Percentiles rank a stretch among this genome's conserved stretches.
phyloP scores from a whole-genome alignment of 176 grass and related monocot species.

The Raddia distichophylla region DNA sequence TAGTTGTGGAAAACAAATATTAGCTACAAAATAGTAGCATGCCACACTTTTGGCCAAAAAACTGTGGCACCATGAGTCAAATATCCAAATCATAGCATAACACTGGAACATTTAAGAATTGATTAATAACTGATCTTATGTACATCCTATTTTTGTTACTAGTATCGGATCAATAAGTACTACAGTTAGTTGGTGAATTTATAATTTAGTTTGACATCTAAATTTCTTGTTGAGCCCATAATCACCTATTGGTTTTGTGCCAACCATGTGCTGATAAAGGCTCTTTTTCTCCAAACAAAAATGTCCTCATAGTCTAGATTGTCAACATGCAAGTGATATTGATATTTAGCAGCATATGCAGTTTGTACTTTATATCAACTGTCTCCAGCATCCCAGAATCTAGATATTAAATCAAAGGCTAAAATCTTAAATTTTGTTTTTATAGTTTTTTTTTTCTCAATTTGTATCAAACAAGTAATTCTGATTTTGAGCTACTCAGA shows the following conservation, averaged over 20 bases:
- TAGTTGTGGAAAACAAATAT: too few species aligned
- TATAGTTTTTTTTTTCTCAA: neutral
- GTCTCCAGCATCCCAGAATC: constrained; percentile 6
- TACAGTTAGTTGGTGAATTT: neutral
- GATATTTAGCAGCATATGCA: constrained; percentile 16
- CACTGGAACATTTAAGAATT: neutral
- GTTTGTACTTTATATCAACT: neutral
- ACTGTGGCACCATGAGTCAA: too few species aligned
- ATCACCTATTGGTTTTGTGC: neutral
- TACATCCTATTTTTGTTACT: constrained; percentile 24
- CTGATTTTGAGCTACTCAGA: constrained; percentile 25
- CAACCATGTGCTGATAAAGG: constrained; percentile 5
- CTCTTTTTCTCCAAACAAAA: neutral
- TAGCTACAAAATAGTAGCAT: too few species aligned
- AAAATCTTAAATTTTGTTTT: constrained; percentile 1
- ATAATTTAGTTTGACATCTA: neutral
- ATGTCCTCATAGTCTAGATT: constrained; percentile 15
- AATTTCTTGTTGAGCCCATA: neutral
- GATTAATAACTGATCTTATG: constrained; percentile 18
- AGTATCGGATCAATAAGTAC: neutral
- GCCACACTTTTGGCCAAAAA: too few species aligned
- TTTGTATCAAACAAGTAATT: constrained; percentile 6
- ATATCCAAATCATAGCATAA: neutral
- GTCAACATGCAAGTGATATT: constrained; percentile 17
- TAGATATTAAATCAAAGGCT: neutral